These are phyloP conservation scores for Podaxis sp. DNA, from an alignment of 768 basidiomycete species.

Conservation along the genomic window DNA sequence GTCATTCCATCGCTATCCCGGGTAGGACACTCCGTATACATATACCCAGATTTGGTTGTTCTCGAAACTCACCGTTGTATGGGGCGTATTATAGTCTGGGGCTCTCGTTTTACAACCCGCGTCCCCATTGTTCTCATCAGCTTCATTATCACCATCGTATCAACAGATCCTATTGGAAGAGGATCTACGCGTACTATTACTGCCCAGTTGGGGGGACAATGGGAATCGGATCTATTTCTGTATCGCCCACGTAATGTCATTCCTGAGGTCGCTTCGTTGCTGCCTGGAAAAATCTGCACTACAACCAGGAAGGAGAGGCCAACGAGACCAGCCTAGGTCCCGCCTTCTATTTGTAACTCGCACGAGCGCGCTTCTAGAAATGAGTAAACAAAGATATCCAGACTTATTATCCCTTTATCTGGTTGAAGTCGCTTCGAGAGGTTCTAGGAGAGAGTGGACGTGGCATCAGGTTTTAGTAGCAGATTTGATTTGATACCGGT, in stretches of 20 bases:
- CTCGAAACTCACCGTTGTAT: background rate
- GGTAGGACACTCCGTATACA: background rate
- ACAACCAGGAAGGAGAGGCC: background rate
- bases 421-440: background rate
- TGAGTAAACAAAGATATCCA: background rate
- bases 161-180: background rate
- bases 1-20: background rate
- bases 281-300: background rate
- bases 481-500: background rate
- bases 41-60: background rate
- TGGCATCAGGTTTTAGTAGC: conserved; percentile 1
- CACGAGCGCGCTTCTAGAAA: background rate
- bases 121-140: background rate
- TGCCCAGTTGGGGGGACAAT: conserved; percentile 6
- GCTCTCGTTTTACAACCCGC: background rate
- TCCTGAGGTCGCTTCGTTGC: conserved; percentile 1
- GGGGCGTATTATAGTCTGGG: background rate
- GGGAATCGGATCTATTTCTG: conserved; percentile 1
- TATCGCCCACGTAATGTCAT: conserved; percentile 11
- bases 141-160: background rate
- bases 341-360: background rate
- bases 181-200: background rate
- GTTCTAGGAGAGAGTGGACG: conserved; percentile 1
- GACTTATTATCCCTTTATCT: background rate
- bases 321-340: background rate